These are phyloP conservation scores for Ustilago lituana DNA, from an alignment of 1,284 basidiomycete genomes.

Conservation along the genomic window DNA sequence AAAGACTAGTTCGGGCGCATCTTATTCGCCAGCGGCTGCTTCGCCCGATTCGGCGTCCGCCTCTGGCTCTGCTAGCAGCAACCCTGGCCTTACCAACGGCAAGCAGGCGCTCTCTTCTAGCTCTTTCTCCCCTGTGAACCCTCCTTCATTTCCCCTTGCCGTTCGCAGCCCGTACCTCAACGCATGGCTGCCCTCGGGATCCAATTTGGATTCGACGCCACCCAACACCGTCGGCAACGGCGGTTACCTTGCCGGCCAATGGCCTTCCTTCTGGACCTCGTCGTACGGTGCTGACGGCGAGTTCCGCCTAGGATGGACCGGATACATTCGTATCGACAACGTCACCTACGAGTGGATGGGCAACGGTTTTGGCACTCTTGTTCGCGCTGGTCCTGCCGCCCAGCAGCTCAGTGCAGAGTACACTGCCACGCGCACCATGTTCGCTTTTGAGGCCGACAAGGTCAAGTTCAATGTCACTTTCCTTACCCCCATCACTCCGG, in stretches of 20 bases:
- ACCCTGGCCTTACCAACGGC: conserved; percentile 42
- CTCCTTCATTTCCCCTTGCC: conserved; percentile 60
- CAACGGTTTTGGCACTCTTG: conserved; percentile 58
- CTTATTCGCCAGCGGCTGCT: conserved; percentile 3
- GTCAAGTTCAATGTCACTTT: conserved; percentile 63
- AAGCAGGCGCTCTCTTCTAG: conserved; percentile 35
- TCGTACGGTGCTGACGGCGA: conserved; percentile 63
- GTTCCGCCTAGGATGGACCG: conserved; percentile 57
- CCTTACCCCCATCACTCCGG: conserved; percentile 60
- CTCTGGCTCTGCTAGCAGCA: conserved; percentile 15
- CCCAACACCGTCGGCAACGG: conserved; percentile 61
- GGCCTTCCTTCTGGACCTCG: conserved; percentile 62
- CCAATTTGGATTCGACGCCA: conserved; percentile 41
- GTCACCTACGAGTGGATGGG: conserved; percentile 64
- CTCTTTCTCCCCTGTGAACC: conserved; percentile 59
- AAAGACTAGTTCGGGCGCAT: not conserved
- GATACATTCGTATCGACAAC: conserved; percentile 58
- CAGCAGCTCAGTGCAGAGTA: conserved; percentile 57
- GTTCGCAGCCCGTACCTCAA: conserved; percentile 60
- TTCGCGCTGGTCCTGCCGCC: conserved; percentile 53
- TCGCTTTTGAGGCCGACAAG: conserved; percentile 58
- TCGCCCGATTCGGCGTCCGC: conserved; percentile 15
- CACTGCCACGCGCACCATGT: conserved; percentile 63
- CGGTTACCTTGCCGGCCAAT: conserved; percentile 58
- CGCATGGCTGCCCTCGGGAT: conserved; percentile 59